A percentile compares a stretch with the other conserved stretches of the same genome.
Conservation (phyloP, 129 eudicot genomes). For the Tanacetum coccineum region DNA sequence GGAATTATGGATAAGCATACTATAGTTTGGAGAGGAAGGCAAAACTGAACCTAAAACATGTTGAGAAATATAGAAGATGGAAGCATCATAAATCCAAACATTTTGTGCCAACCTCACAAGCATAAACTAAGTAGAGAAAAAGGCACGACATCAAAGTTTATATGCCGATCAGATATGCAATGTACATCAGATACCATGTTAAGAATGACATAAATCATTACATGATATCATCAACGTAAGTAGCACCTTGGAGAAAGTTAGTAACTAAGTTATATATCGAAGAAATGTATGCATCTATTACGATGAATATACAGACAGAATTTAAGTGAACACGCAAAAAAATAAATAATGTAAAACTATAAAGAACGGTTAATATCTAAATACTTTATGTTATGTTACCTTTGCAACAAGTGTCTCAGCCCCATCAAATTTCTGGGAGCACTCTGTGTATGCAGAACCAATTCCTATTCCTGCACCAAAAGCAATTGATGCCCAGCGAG, state of each 20-base stretch:
- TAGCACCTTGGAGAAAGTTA: neutral
- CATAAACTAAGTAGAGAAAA: no score
- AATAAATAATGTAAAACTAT: neutral
- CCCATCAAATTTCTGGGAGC: conserved; percentile 55
- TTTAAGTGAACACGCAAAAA: conserved; percentile 1
- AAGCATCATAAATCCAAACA: no score
- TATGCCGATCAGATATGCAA: no score
- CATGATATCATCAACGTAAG: neutral
- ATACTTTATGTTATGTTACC: conserved; percentile 9
- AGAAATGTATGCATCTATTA: neutral
- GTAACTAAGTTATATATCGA: neutral
- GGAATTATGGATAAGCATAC: no score
- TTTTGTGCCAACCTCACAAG: no score
- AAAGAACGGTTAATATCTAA: neutral
- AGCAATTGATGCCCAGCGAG: conserved; percentile 92
- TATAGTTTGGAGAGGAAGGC: no score
- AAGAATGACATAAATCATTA: neutral
- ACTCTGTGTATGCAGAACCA: conserved; percentile 87
- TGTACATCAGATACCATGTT: no score
- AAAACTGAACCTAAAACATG: no score
- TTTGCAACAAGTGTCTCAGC: conserved; percentile 24
- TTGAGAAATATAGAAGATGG: no score
- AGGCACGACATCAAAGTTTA: no score
- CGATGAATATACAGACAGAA: neutral
- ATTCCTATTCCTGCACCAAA: conserved; percentile 90